These are phyloP conservation scores for Candida sithepensis DNA, from an alignment of 805 yeast species.

Conservation along the genomic window DNA sequence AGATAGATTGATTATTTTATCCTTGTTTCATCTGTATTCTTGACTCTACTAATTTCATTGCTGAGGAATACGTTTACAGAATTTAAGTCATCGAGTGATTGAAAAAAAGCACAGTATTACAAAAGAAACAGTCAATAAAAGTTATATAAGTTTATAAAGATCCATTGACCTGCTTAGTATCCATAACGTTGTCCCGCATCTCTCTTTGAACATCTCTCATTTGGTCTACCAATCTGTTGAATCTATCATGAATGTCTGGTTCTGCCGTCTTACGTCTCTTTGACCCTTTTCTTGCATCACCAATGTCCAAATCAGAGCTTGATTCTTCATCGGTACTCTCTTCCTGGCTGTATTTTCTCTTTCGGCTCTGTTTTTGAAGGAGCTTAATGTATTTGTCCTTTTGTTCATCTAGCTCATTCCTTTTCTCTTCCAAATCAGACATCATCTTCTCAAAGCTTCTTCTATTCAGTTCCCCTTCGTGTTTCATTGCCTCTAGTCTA, in stretches of 20 bases:
- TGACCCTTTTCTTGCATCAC: background rate
- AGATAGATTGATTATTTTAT: no score
- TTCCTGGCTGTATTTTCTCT: conserved; percentile 9
- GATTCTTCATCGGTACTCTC: conserved; percentile 3
- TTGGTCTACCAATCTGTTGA: conserved; percentile 3
- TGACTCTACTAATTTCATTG: no score
- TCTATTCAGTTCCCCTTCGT: conserved; percentile 36
- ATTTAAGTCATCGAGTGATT: no score
- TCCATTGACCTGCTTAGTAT: conserved; percentile 2
- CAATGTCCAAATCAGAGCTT: background rate
- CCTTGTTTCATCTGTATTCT: no score
- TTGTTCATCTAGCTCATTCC: conserved; percentile 25
- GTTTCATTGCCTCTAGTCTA: conserved; percentile 60
- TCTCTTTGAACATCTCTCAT: conserved; percentile 5
- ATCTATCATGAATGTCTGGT: background rate
- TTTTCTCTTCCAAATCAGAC: conserved; percentile 23
- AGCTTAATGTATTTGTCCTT: conserved; percentile 23
- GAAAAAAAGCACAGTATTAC: no score
- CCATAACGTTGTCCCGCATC: conserved; percentile 1
- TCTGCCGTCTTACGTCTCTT: background rate
- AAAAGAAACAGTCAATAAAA: background rate
- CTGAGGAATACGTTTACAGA: no score
- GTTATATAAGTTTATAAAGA: background rate
- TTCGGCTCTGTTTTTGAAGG: conserved; percentile 15
- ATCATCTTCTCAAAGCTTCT: conserved; percentile 24